Conservation (phyloP, 441 rosid species). For the Biscutella laevigata region DNA sequence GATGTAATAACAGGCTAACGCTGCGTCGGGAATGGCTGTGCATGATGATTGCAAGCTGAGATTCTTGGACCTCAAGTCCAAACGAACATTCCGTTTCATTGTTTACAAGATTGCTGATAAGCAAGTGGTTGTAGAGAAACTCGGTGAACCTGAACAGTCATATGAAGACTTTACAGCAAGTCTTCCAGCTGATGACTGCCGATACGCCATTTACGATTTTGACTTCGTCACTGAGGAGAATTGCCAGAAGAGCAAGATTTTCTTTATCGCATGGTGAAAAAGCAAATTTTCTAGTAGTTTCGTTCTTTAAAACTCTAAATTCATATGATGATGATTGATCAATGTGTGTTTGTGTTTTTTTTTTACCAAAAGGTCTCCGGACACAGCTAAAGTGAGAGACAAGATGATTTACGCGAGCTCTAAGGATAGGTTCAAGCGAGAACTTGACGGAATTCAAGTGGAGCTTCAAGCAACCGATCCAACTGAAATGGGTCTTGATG, state of each 20-base stretch:
- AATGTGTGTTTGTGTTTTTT: neutral
- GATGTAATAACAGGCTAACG: slow-evolving; percentile 37
- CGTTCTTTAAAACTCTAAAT: too few species aligned
- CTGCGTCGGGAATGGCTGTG: slow-evolving; percentile 63
- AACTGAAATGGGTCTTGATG: slow-evolving; percentile 53
- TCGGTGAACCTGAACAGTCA: slow-evolving; percentile 40
- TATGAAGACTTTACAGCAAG: slow-evolving; percentile 44
- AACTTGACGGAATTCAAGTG: slow-evolving; percentile 43
- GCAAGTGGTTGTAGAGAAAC: slow-evolving; percentile 50
- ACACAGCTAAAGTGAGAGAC: slow-evolving; percentile 46
- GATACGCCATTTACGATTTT: slow-evolving; percentile 47
- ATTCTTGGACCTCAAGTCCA: slow-evolving; percentile 49
- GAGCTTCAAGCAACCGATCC: slow-evolving; percentile 56
- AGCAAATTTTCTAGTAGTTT: neutral
- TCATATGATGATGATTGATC: neutral
- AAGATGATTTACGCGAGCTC: slow-evolving; percentile 61
- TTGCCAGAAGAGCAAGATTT: slow-evolving; percentile 52
- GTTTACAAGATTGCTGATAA: slow-evolving; percentile 51
- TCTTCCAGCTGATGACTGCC: slow-evolving; percentile 54
- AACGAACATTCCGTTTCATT: slow-evolving; percentile 46
- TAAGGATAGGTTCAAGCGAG: slow-evolving; percentile 52
- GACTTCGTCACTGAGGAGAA: slow-evolving; percentile 48
- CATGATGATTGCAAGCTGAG: slow-evolving; percentile 59
- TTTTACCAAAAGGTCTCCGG: slow-evolving; percentile 36
- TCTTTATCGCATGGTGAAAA: slow-evolving; percentile 49